These are phyloP conservation scores for Dictyostelium intermedium DNA, from an alignment of 78 protist species.

Conservation along the genomic window DNA sequence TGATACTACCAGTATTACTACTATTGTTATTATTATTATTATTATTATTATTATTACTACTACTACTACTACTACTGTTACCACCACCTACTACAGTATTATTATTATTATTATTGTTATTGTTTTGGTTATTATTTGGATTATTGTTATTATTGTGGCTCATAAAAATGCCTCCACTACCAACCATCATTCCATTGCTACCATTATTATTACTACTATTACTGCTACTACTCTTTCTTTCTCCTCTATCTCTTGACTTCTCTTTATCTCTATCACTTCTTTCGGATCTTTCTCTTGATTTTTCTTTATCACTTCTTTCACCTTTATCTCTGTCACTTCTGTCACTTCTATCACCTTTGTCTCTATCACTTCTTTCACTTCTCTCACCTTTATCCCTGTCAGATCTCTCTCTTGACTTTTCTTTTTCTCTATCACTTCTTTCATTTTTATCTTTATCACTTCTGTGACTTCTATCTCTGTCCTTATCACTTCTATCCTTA, in stretches of 20 bases:
- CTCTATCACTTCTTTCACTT: conserved; percentile 7
- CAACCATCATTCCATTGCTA: not conserved
- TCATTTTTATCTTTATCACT: conserved; percentile 17
- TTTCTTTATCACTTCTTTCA: conserved; percentile 18
- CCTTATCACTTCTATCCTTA: conserved; percentile 6
- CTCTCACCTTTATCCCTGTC: conserved; percentile 1
- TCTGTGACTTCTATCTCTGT: not conserved
- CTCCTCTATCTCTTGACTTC: conserved; percentile 29
- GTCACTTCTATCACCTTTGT: not conserved
- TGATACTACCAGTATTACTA: not conserved
- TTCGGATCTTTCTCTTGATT: not conserved
- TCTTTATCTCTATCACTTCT: conserved; percentile 12
- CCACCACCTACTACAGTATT: too few relatives aligned
- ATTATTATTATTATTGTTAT: too few relatives aligned
- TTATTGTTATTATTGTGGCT: not conserved
- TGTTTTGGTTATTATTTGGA: too few relatives aligned
- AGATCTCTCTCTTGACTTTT: conserved; percentile 38
- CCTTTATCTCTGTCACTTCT: not conserved
- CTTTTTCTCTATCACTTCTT: conserved; percentile 6
- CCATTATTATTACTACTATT: too few relatives aligned
- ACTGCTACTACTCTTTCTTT: not conserved
- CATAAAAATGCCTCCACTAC: not conserved
- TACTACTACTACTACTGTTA: too few relatives aligned
- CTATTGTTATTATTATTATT: too few relatives aligned
- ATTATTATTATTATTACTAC: too few relatives aligned